Evolutionary conservation across 495 filamentous ascomycete genomes (phyloP).

Genomic region (Penicillium atrosanguineum): DNA sequence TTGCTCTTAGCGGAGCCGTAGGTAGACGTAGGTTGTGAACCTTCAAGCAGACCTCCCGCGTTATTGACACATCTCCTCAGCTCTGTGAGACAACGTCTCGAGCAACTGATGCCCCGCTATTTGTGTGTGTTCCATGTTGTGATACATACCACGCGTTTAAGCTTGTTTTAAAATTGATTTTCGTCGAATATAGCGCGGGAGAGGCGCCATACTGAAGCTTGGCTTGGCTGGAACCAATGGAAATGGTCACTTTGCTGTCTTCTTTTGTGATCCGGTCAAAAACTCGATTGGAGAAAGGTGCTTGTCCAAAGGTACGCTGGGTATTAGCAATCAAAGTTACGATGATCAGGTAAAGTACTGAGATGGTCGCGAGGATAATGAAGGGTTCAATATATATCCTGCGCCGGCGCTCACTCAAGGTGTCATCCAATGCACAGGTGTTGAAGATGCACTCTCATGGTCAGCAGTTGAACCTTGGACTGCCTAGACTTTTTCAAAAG

Average conservation of each 20-base stretch:
- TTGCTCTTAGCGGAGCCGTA: background rate
- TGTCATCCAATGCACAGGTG: too few species aligned
- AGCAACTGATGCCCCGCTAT: background rate
- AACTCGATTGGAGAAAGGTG: background rate
- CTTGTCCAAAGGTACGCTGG: background rate
- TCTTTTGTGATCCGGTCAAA: background rate
- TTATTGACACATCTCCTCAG: background rate
- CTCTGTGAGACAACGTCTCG: background rate
- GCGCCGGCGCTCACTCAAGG: too few species aligned
- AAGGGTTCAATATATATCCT: background rate
- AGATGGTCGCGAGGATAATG: background rate
- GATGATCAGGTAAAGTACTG: background rate
- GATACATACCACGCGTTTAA: constrained; percentile 5
- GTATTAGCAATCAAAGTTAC: background rate
- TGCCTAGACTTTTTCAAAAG: too few species aligned
- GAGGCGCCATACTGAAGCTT: constrained; percentile 7
- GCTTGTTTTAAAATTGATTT: constrained; percentile 2
- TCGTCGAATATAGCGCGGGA: constrained; percentile 3
- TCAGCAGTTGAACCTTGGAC: too few species aligned
- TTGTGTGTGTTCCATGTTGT: background rate
- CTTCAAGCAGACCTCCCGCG: background rate
- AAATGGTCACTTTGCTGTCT: background rate
- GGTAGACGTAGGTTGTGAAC: background rate
- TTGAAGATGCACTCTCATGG: too few species aligned
- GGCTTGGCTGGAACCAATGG: constrained; percentile 1